These are phyloP conservation scores for Pseudognaphalium luteoalbum DNA, from an alignment of 129 eudicot genomes.

Conservation along the genomic window DNA sequence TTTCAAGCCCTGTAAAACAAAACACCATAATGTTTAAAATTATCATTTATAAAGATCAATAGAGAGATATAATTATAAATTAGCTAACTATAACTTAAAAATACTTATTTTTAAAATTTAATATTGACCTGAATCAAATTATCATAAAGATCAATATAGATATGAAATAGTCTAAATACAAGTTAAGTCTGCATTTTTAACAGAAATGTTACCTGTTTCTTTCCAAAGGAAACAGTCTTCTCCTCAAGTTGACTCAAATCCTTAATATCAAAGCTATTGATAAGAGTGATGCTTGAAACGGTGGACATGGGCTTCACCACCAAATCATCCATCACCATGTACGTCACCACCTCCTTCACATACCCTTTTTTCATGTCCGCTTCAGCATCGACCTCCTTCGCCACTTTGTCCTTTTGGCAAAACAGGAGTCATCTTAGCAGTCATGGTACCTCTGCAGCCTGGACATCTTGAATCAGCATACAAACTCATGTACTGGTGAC, in stretches of 20 bases:
- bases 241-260: slow-evolving; percentile 18
- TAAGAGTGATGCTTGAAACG: not conserved
- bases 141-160: no score
- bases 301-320: slow-evolving; percentile 11
- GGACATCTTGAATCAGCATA: not conserved
- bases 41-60: no score
- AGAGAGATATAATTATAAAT: no score
- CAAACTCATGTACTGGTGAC: not conserved
- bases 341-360: not conserved
- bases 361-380: not conserved
- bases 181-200: no score
- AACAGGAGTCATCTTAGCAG: not conserved
- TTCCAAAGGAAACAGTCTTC: slow-evolving; percentile 12
- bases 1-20: not conserved
- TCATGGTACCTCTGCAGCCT: not conserved
- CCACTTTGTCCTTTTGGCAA: not conserved
- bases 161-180: no score
- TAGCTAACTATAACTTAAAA: no score
- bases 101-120: no score
- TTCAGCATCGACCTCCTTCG: not conserved
- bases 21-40: not conserved
- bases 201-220: not conserved
- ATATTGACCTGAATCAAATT: no score
- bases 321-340: slow-evolving; percentile 19
- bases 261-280: not conserved